phyloP scores from a whole-genome alignment of 2,329 filamentous ascomycete species.

The Xylariales sp. region DNA sequence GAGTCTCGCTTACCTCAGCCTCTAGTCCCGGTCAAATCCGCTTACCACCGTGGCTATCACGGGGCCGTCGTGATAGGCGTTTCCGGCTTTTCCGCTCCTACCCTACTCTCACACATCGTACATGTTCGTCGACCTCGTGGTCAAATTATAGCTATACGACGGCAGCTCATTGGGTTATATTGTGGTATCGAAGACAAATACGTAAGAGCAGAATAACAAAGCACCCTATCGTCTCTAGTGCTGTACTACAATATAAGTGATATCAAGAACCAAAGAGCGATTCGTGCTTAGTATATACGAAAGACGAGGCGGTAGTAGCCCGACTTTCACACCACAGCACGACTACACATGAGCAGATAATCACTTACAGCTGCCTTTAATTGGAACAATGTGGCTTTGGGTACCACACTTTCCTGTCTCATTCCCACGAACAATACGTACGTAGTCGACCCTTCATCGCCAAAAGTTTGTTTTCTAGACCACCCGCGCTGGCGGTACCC shows the following conservation, averaged over 20 bases:
- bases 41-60: slow-evolving; percentile 10
- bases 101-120: neutral
- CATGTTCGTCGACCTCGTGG: neutral
- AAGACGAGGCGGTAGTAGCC: too few species aligned
- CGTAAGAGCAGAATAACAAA: neutral
- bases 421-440: neutral
- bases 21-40: slow-evolving; percentile 7
- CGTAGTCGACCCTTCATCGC: neutral
- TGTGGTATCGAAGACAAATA: too few species aligned
- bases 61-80: neutral
- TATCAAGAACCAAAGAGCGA: too few species aligned
- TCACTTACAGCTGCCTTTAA: neutral
- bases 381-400: neutral
- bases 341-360: neutral
- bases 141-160: neutral
- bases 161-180: neutral
- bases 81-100: neutral
- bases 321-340: neutral
- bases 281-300: neutral
- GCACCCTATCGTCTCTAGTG: neutral
- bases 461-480: neutral
- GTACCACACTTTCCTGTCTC: neutral
- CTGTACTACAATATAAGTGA: neutral
- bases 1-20: slow-evolving; percentile 19
- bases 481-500: too few species aligned